Evolutionary conservation across 2,329 filamentous ascomycete species (phyloP).

Genomic region (Sporothrix humicola): DNA sequence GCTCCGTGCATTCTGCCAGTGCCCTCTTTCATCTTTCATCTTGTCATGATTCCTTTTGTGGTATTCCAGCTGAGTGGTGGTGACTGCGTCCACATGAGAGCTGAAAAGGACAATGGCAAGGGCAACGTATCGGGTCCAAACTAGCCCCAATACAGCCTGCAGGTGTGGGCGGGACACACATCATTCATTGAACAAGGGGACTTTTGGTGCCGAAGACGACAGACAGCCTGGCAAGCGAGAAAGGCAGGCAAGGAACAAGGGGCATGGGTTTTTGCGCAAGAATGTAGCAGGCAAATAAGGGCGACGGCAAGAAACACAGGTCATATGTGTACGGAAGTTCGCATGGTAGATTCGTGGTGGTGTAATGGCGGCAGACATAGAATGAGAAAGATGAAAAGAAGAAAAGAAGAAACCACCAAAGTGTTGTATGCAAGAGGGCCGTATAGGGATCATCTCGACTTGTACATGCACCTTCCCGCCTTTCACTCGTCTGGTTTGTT

Average conservation of each 20-base stretch:
- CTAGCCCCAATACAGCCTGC: background rate
- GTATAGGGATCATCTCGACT: background rate
- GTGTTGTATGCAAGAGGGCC: background rate
- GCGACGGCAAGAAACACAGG: background rate
- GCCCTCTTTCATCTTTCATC: background rate
- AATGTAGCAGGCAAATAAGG: background rate
- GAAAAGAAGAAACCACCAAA: background rate
- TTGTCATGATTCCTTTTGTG: background rate
- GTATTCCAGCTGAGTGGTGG: background rate
- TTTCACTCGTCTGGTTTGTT: background rate
- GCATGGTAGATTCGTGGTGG: background rate
- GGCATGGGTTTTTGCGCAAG: background rate
- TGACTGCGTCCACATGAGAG: background rate
- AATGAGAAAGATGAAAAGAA: background rate
- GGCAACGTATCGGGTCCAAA: background rate
- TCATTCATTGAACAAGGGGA: background rate
- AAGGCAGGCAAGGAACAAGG: background rate
- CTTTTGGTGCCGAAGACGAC: no score
- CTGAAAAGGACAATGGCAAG: slow-evolving; percentile 12
- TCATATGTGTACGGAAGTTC: no score
- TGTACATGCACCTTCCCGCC: background rate
- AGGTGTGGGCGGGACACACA: background rate
- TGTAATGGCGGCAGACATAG: background rate
- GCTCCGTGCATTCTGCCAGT: background rate
- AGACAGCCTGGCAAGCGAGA: background rate